phyloP scores from a whole-genome alignment of 1,284 basidiomycete genomes.

The Farysia itapuensis region DNA sequence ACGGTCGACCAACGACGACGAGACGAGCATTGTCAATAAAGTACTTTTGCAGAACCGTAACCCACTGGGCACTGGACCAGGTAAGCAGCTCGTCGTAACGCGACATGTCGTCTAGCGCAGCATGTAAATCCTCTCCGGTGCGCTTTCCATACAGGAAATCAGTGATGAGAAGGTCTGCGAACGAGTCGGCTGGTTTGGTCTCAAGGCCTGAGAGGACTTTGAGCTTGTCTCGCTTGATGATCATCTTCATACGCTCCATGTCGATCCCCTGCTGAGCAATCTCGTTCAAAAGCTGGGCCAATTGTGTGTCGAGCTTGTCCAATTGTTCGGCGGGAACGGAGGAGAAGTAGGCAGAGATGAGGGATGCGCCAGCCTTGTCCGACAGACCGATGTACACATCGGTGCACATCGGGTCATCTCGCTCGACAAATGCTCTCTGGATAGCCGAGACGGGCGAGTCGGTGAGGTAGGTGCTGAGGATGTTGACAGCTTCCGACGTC shows the following conservation, averaged over 20 bases:
- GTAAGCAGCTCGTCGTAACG: conserved; percentile 68
- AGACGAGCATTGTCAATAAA: conserved; percentile 49
- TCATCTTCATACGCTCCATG: conserved; percentile 85
- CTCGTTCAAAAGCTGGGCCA: conserved; percentile 72
- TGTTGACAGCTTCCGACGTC: conserved; percentile 78
- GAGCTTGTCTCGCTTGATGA: conserved; percentile 83
- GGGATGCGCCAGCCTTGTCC: conserved; percentile 68
- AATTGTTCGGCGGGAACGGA: conserved; percentile 83
- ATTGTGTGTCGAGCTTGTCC: conserved; percentile 70
- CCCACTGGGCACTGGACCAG: conserved; percentile 81
- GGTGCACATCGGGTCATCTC: conserved; percentile 79
- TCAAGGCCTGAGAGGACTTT: conserved; percentile 65
- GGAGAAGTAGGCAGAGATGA: conserved; percentile 76
- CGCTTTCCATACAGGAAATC: conserved; percentile 86
- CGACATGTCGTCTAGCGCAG: conserved; percentile 76
- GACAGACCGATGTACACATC: conserved; percentile 83
- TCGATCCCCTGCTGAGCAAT: conserved; percentile 80
- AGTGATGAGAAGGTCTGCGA: conserved; percentile 66
- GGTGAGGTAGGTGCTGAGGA: conserved; percentile 80
- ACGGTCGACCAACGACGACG: conserved; percentile 79
- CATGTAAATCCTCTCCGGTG: conserved; percentile 77
- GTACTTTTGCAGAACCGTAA: conserved; percentile 75
- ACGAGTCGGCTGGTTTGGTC: conserved; percentile 60
- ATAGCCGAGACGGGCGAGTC: conserved; percentile 80
- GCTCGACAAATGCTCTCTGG: conserved; percentile 91